Conservation (phyloP, 2,329 filamentous ascomycete genomes). For the Alternaria consortialis region DNA sequence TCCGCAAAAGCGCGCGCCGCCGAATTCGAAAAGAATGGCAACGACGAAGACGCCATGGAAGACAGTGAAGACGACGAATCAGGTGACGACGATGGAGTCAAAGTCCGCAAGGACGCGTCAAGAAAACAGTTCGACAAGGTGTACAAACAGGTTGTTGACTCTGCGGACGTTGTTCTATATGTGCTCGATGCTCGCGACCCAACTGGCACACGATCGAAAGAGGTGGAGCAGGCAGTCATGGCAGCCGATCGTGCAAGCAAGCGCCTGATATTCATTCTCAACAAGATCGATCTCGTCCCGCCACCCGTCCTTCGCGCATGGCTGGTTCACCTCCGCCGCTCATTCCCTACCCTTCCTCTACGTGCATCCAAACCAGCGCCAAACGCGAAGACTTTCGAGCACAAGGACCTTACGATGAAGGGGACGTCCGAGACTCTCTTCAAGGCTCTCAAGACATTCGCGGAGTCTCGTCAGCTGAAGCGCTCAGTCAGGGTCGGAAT, state of each 20-base stretch:
- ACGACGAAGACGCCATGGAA: slow-evolving; percentile 66
- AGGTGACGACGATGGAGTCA: slow-evolving; percentile 49
- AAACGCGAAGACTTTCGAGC: slow-evolving; percentile 91
- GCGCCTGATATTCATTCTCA: slow-evolving; percentile 87
- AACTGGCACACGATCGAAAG: slow-evolving; percentile 86
- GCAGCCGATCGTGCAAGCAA: slow-evolving; percentile 84
- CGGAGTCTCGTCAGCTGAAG: slow-evolving; percentile 83
- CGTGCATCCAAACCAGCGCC: slow-evolving; percentile 82
- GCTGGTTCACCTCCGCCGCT: slow-evolving; percentile 84
- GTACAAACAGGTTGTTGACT: slow-evolving; percentile 90
- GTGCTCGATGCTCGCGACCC: slow-evolving; percentile 93
- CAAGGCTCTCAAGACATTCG: slow-evolving; percentile 88
- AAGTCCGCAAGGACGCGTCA: slow-evolving; percentile 67
- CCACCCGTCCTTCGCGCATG: slow-evolving; percentile 82
- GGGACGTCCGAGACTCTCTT: slow-evolving; percentile 86
- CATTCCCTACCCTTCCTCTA: slow-evolving; percentile 89
- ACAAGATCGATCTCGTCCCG: slow-evolving; percentile 94
- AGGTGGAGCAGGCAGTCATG: slow-evolving; percentile 91
- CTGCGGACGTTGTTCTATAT: slow-evolving; percentile 90
- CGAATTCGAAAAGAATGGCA: slow-evolving; percentile 73
- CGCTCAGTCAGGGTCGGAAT: slow-evolving; percentile 90
- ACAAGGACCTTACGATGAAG: slow-evolving; percentile 86
- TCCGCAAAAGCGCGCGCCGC: slow-evolving; percentile 81
- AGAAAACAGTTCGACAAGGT: slow-evolving; percentile 93
- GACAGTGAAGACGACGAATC: slow-evolving; percentile 65